Percentiles rank a stretch among this genome's conserved stretches.
These are phyloP conservation scores for Coriaria nepalensis DNA, from an alignment of 306 rosid genomes.

Conservation along the genomic window DNA sequence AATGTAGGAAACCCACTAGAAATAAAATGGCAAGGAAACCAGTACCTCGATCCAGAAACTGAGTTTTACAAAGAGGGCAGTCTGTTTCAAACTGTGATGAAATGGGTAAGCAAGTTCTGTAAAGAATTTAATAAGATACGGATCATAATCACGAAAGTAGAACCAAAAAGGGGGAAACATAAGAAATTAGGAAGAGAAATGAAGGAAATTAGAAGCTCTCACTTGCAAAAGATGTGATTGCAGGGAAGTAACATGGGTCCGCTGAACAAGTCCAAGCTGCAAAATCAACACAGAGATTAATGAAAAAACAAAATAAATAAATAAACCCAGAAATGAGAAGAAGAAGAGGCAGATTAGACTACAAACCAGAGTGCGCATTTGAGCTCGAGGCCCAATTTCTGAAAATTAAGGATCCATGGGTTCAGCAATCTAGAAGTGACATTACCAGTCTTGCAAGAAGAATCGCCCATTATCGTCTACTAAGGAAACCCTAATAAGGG, in stretches of 20 bases:
- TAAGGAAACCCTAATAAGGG: too few relatives aligned
- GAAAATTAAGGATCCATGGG: constrained; percentile 60
- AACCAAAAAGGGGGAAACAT: not conserved
- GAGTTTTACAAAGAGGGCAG: constrained; percentile 53
- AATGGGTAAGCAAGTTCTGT: constrained; percentile 42
- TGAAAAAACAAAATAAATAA: not conserved
- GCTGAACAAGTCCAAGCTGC: constrained; percentile 49
- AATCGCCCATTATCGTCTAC: constrained; percentile 51
- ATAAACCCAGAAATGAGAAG: not conserved
- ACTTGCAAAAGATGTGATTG: constrained; percentile 83
- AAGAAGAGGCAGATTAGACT: not conserved
- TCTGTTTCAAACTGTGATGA: constrained; percentile 20
- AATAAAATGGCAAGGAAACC: not conserved
- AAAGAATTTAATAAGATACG: constrained; percentile 1
- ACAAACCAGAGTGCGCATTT: constrained; percentile 83
- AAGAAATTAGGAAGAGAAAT: constrained; percentile 4
- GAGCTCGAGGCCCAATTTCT: constrained; percentile 82
- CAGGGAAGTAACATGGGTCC: constrained; percentile 69
- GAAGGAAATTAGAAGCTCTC: too few relatives aligned
- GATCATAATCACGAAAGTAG: not conserved
- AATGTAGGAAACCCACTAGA: not conserved
- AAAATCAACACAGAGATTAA: constrained; percentile 13
- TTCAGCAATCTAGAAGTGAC: constrained; percentile 17
- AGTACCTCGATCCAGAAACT: constrained; percentile 30
- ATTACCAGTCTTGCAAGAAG: constrained; percentile 4